Evolutionary conservation across 805 yeast species (phyloP), one percentile per base, ranked within the genome.

Genomic region (Wickerhamomyces queroliae): DNA sequence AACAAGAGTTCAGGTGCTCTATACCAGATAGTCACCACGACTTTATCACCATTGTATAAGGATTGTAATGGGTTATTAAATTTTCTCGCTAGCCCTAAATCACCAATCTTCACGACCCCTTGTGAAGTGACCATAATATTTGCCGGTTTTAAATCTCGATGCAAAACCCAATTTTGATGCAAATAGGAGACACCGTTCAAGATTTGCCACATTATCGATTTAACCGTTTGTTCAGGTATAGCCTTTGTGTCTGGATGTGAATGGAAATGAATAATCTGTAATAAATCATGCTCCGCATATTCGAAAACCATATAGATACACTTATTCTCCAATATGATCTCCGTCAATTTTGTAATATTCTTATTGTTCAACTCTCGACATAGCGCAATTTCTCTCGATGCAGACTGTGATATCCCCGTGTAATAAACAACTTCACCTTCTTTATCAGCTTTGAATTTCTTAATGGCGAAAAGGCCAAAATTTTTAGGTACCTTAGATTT

Each of bases 1-100:
- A 90, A 62, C 26, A 90, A 64, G 28, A 90, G 66, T 55, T 90
- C 98, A 0, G 96, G 96, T 0, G 96, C 95, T 49, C 98, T 70
- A 58, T 90, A 90, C 98, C 98, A 90, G 41, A 90, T 90, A 0
- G 98, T 90, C 11, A 90, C 97, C 40, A 90, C 97, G 13, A 90
- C 96, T 62, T 90, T 90, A 61, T 90, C 98, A 33, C 96, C 96
- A 17, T 90, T 75, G 56, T 85, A 90, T 19, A 90, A 66, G 17
- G 93, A 79, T 54, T 90, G 97, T 30, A 90, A 61, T 24, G 95
- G 91, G 52, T 88, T 85, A 47, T 82, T 83, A 63, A 89, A 90
- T 52, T 84, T 78, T 43, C 98, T 70, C 0, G 96, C 96, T 26
- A 90, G 67, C 2, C 98, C 98, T 49, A 90, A 70, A 64, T 91